Base-by-base conservation (phyloP, 1,284 basidiomycete genomes). In the Rhodotorula sp. region DNA sequence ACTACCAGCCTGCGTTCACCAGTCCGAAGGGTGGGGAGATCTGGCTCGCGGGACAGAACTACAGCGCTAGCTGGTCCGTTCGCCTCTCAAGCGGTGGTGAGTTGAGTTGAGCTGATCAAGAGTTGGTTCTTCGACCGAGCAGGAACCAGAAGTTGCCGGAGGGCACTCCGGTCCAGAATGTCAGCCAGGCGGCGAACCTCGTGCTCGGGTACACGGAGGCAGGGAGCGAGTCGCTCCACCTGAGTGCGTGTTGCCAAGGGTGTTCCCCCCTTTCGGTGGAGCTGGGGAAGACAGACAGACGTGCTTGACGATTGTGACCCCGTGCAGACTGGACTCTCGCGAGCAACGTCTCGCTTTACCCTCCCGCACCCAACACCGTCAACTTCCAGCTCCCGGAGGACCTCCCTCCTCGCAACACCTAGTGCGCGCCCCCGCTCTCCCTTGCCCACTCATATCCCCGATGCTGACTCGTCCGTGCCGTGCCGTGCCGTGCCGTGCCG, bases 1-100 rank as follows among this genome's bases (percentile, higher is more conserved):
- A 66, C 52, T 72, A 69, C 62, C 56, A 34, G 50, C 70, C 70
- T 24, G 46, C 70, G 26, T 54, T 72, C 62, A 64, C 59, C 7
- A 26, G 31, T 8, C 70, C 68, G 1, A 48, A 52, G 6, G 70
- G 70, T 18, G 70, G 67, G 18, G 70, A 72, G 48, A 40, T 67
- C 3, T 69, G 48, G 58, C n/a, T 46, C 15, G 70, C 70, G 0
- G 70, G 70, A 6, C 40, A 50, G 10, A 13, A 30, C 4, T 58
- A 67, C 34, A 44, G 31, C 30, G 67, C 64, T 16, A 48, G 61
- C 4, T 72, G 70, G 62, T 72, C 5, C 31, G 54, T 26, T n/a
- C n/a, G n/a, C n/a, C n/a, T n/a, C n/a, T n/a, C n/a, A n/a, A n/a
- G n/a, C n/a, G n/a, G n/a, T n/a, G n/a, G n/a, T n/a, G n/a, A n/a